Evolutionary conservation across 495 filamentous ascomycete genomes (phyloP), one percentile per base, ranked within the genome.

Genomic region (Oidiodendron maius): DNA sequence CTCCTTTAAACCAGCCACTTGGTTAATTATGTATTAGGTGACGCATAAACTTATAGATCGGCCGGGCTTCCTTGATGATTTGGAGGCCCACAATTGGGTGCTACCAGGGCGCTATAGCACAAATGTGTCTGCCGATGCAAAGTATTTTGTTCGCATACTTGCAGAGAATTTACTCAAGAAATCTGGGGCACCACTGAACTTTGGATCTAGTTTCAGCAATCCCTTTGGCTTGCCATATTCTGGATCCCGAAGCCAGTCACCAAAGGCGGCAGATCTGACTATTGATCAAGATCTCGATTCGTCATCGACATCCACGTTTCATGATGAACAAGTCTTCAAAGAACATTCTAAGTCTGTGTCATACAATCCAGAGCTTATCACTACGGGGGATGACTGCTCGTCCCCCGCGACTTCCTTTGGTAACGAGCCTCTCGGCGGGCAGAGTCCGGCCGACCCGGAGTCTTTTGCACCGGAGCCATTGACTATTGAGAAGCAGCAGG

Each of bases 351-450:
- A n/a, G n/a, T n/a, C n/a, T n/a, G n/a, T n/a, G n/a, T n/a, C n/a
- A n/a, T n/a, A n/a, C n/a, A n/a, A n/a, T n/a, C n/a, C n/a, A n/a
- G n/a, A n/a, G n/a, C n/a, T n/a, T n/a, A n/a, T n/a, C n/a, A n/a
- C n/a, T n/a, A n/a, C n/a, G n/a, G n/a, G n/a, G n/a, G n/a, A 24
- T 24, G 23, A 34, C 13, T 52, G 35, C 23, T 52, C 50, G 12
- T 46, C 43, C n/a, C 41, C 43, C 23, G 20, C 50, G 6, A 38
- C 44, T 38, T 38, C 44, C 13, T 24, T 47, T 22, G 18, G 38
- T 12, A 40, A 21, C 20, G 38, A 40, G 20, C 15, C 18, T 20
- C 3, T 4, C 11, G 38, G 22, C 12, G 38, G 16, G 13, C 3
- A 16, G 4, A 21, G 38, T 12, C 10, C 13, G 15, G 20, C 22